phyloP scores from a whole-genome alignment of 179 eudicot species.

The Camellia oleifera region DNA sequence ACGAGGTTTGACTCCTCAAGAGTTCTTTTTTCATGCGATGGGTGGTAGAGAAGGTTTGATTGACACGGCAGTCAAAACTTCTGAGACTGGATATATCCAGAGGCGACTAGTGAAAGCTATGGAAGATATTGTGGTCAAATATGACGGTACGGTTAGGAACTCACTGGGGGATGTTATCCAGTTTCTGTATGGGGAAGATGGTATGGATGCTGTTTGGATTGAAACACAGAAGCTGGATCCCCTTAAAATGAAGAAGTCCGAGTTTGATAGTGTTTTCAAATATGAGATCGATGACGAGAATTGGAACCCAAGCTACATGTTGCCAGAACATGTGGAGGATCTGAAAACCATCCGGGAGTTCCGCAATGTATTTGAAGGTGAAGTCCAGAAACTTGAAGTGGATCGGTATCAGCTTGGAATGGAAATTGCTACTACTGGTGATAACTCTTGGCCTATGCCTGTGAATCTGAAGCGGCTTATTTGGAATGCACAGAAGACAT shows the following conservation, averaged over 20 bases:
- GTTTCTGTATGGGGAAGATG: constrained; percentile 98
- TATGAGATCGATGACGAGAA: constrained; percentile 79
- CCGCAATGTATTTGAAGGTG: constrained; percentile 93
- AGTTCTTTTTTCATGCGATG: constrained; percentile 99
- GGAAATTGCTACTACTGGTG: constrained; percentile 97
- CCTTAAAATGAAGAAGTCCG: constrained; percentile 70
- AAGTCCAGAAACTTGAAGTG: constrained; percentile 88
- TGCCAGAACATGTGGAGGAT: constrained; percentile 83
- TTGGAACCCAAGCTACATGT: constrained; percentile 95
- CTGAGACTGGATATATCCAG: constrained; percentile 99
- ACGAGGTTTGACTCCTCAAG: constrained; percentile 96
- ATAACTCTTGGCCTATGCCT: constrained; percentile 90
- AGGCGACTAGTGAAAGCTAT: constrained; percentile 96
- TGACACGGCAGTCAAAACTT: constrained; percentile 98
- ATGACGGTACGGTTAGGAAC: constrained; percentile 97
- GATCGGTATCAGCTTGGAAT: constrained; percentile 83
- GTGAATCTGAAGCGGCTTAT: constrained; percentile 87
- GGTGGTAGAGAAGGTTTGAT: constrained; percentile 99
- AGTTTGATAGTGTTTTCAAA: constrained; percentile 54
- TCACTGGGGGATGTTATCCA: constrained; percentile 97
- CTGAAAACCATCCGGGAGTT: constrained; percentile 78
- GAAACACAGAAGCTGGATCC: constrained; percentile 92
- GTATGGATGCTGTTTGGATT: constrained; percentile 99
- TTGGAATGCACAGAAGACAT: constrained; percentile 92
- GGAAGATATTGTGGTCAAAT: constrained; percentile 99